Evolutionary conservation across 1,284 basidiomycete species (phyloP).

Genomic region (Ganoderma lingzhi): DNA sequence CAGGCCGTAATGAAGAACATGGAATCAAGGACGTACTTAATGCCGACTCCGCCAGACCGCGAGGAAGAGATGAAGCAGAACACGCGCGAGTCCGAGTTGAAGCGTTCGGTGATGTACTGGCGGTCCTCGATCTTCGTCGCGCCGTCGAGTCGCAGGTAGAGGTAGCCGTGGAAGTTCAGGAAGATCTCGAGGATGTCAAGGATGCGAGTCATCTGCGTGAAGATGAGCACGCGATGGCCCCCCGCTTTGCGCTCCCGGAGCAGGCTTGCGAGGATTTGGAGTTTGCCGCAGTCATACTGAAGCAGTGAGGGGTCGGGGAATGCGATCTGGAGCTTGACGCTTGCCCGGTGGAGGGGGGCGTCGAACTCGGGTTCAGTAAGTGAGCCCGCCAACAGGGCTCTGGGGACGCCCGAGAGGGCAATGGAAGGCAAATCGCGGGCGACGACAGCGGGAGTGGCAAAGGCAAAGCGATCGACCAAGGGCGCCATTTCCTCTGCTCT

Average conservation of each 20-base stretch:
- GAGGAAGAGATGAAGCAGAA: conserved; percentile 96
- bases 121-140: conserved; percentile 96
- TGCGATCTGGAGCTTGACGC: conserved; percentile 91
- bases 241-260: conserved; percentile 87
- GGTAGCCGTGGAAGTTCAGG: conserved; percentile 92
- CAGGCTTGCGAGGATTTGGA: conserved; percentile 84
- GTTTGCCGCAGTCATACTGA: conserved; percentile 97
- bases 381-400: conserved; percentile 38
- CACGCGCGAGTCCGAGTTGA: conserved; percentile 91
- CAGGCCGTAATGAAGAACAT: too few species aligned
- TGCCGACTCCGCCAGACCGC: conserved; percentile 94
- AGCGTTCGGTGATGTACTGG: conserved; percentile 96
- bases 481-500: conserved; percentile 66
- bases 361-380: conserved; percentile 61
- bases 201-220: conserved; percentile 97
- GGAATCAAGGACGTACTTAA: conserved; percentile 72
- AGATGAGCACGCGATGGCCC: conserved; percentile 92
- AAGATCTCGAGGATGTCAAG: conserved; percentile 96
- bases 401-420: conserved; percentile 57
- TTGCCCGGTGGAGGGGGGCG: conserved; percentile 71
- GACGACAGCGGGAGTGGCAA: conserved; percentile 84
- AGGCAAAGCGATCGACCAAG: conserved; percentile 80
- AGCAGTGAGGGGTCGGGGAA: conserved; percentile 92
- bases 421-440: conserved; percentile 78
- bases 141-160: conserved; percentile 93